Evolutionary conservation across 306 rosid species (phyloP).

Genomic region (Vicia sativa): DNA sequence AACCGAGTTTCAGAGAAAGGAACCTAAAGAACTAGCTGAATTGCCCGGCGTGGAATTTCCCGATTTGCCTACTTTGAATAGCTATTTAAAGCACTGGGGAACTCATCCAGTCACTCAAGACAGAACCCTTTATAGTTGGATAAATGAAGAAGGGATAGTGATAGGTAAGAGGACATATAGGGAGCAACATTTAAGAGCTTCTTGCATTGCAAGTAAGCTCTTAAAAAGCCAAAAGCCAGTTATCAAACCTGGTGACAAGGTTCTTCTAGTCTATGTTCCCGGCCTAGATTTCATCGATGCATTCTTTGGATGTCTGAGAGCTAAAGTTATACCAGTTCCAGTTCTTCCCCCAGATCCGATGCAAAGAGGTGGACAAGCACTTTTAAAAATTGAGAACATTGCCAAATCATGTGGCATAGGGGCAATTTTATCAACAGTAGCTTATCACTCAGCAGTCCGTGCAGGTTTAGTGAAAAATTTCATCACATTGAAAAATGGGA

Average conservation of each 20-base stretch:
- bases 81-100: slow-evolving; percentile 85
- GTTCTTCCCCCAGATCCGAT: slow-evolving; percentile 95
- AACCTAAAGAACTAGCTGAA: slow-evolving; percentile 55
- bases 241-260: slow-evolving; percentile 81
- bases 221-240: slow-evolving; percentile 67
- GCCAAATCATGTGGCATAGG: slow-evolving; percentile 79
- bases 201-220: slow-evolving; percentile 77
- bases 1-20: slow-evolving; percentile 47
- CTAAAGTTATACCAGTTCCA: slow-evolving; percentile 82
- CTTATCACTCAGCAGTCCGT: slow-evolving; percentile 86
- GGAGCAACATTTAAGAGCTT: slow-evolving; percentile 77
- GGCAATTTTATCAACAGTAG: slow-evolving; percentile 72
- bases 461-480: slow-evolving; percentile 67
- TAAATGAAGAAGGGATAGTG: slow-evolving; percentile 71
- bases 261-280: slow-evolving; percentile 81
- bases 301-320: slow-evolving; percentile 86
- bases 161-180: slow-evolving; percentile 63
- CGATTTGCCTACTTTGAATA: slow-evolving; percentile 62
- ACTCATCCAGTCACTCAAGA: slow-evolving; percentile 57
- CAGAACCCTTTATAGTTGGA: slow-evolving; percentile 80
- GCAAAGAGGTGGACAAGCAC: slow-evolving; percentile 93
- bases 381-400: slow-evolving; percentile 75
- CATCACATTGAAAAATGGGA: slow-evolving; percentile 60
- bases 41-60: slow-evolving; percentile 70
- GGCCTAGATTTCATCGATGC: slow-evolving; percentile 88